Evolutionary conservation across 2,329 filamentous ascomycete species (phyloP), one percentile per base, ranked within the genome.

Genomic region (Zelopaecilomyces penicillatus): DNA sequence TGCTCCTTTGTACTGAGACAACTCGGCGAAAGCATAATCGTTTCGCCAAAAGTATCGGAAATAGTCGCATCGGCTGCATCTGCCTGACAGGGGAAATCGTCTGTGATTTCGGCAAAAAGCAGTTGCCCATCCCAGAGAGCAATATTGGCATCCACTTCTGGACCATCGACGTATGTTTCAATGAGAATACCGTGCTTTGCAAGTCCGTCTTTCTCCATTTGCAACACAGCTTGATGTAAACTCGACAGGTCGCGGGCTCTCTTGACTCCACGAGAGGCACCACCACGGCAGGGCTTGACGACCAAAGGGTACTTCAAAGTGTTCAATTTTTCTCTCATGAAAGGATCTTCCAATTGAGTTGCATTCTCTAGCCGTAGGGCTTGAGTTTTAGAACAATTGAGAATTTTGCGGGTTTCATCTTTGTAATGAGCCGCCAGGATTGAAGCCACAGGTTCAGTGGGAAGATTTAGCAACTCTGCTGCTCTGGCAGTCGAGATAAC

Each of bases 91-190:
- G 67, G 66, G 41, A 66, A 64, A 38, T 68, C 60, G 42, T 70
- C 66, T 5, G 51, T 50, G 4, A 68, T 51, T 33, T 71, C 64
- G 46, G 50, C 62, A 49, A 68, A 70, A 4, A 70, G 45, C 2
- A 70, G 37, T 33, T 68, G 52, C 1, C 65, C 66, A 39, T 70
- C 54, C 10, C 54, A 51, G 1, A 71, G 43, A 5, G 66, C 56
- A 28, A 71, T 54, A 51, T 70, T 70, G 39, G 57, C 63, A 45
- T 70, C 67, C 1, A 70, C 54, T 45, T 71, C 68, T 0, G 67
- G 68, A 0, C 67, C 68, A 6, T 62, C 58, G 19, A 63, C 48
- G 43, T 70, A 70, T 8, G 53, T 50, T 43, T 71, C 66, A 2
- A 70, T 52, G 3, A 69, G 52, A 12, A 68, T 28, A 45, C 50